Base-by-base conservation (phyloP, 164 flowering plant genomes). In the Dillenia suffruticosa region DNA sequence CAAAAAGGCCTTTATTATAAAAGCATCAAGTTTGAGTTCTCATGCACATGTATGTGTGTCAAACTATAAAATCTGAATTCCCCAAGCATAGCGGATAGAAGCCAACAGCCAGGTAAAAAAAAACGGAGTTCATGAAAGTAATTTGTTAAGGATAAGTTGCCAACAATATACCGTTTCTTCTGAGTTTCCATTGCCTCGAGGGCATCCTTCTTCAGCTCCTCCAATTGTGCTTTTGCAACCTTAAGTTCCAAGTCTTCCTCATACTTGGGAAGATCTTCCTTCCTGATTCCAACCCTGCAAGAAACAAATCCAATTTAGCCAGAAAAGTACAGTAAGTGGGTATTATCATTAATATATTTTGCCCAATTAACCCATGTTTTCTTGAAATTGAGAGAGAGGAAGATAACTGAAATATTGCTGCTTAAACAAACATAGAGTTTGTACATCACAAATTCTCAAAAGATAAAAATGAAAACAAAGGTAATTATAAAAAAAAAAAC, bases 131-230 rank as follows among this genome's bases (percentile, higher is more conserved):
- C 19, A 54, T 8, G 49, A 9, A 16, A 49, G 12, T 1, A 61
- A 24, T 32, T 32, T 32, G 40, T 10, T 5, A 4, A 9, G 43
- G 14, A 1, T 14, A 12, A 51, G 11, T 6, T 14, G 50, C 47
- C 9, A 17, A 17, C 45, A 57, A 65, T 70, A 53, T 77, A 89
- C 98, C 94, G 65, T 74, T 89, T 94, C 86, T 75, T 78, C 67
- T 91, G 97, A 58, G 97, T 86, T 74, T 94, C 93, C 99, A 94
- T 94, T 47, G 96, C 93, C 72, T 94, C 99, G 55, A 81, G 67
- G 62, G 86, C 89, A 52, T 94, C 95, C 76, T 85, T 89, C 86
- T 94, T 86, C 70, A 94, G 72, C 70, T 88, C 96, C 63, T 85
- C 88, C 67, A 94, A 60, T 57, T 89, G 92, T n/a, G 92, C 90